These are phyloP conservation scores for Ceratocystis huliohia DNA, from an alignment of 2,329 filamentous ascomycete species.

Conservation along the genomic window DNA sequence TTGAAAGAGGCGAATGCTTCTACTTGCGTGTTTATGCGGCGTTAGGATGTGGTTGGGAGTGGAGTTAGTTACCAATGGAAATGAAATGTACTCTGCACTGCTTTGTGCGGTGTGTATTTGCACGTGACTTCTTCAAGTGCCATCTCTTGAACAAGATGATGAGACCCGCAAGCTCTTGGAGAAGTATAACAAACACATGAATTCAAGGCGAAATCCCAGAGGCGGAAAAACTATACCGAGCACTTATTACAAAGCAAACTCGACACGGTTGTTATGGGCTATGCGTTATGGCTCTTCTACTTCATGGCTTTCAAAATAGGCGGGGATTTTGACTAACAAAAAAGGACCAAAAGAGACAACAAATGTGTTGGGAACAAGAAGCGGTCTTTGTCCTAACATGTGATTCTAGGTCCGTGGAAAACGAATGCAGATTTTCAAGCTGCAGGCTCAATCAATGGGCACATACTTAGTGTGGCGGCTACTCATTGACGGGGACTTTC, in stretches of 20 bases:
- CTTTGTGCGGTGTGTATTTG: neutral
- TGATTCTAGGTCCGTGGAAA: neutral
- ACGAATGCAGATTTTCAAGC: neutral
- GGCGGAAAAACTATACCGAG: no score
- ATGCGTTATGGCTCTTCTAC: neutral
- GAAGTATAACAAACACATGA: neutral
- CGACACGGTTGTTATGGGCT: neutral
- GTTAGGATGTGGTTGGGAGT: slow-evolving; percentile 15
- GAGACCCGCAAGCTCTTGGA: neutral
- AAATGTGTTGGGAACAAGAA: neutral
- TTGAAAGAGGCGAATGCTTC: neutral
- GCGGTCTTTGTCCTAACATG: neutral
- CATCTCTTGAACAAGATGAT: neutral
- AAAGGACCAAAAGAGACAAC: neutral
- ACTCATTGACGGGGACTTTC: neutral
- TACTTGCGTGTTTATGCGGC: slow-evolving; percentile 18
- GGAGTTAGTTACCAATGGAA: slow-evolving; percentile 11
- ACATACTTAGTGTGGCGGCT: neutral
- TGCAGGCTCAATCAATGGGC: neutral
- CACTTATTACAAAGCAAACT: neutral
- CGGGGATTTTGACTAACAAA: neutral
- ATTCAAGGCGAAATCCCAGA: no score
- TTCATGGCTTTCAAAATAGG: neutral
- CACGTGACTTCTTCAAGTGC: neutral
- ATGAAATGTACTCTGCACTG: neutral